Conservation (phyloP, 2,329 filamentous ascomycete genomes). For the Penicillium capsulatum region DNA sequence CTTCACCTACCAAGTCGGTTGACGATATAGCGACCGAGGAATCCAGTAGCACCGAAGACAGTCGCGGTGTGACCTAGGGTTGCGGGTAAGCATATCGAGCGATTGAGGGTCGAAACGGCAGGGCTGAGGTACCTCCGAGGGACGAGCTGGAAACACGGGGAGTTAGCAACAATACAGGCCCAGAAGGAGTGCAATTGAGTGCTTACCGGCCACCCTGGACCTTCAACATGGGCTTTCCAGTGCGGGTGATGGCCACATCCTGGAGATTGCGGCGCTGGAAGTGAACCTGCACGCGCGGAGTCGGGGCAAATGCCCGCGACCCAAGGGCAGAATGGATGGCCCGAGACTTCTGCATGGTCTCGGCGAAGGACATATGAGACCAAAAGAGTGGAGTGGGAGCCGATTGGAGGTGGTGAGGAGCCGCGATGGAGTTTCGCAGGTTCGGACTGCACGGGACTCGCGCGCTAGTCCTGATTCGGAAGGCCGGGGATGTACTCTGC, state of each 20-base stretch:
- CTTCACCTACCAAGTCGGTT: slow-evolving; percentile 71
- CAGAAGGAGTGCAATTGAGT: slow-evolving; percentile 12
- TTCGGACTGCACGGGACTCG: slow-evolving; percentile 28
- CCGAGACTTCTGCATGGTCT: slow-evolving; percentile 46
- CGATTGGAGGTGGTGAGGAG: slow-evolving; percentile 22
- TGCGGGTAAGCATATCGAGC: slow-evolving; percentile 25
- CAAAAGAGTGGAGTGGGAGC: slow-evolving; percentile 23
- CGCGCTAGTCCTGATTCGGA: slow-evolving; percentile 32
- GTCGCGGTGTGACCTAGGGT: slow-evolving; percentile 83
- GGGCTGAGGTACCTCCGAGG: slow-evolving; percentile 65
- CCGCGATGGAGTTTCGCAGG: slow-evolving; percentile 29
- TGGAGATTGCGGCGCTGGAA: slow-evolving; percentile 54
- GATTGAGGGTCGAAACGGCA: slow-evolving; percentile 16
- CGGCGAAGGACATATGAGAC: slow-evolving; percentile 27
- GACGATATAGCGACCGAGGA: slow-evolving; percentile 94
- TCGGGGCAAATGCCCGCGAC: slow-evolving; percentile 36
- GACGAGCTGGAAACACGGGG: slow-evolving; percentile 59
- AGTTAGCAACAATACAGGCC: slow-evolving; percentile 19
- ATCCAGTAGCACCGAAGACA: slow-evolving; percentile 95
- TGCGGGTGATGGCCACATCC: slow-evolving; percentile 90
- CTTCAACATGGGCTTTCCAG: slow-evolving; percentile 90
- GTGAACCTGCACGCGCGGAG: slow-evolving; percentile 38
- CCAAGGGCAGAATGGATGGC: slow-evolving; percentile 41
- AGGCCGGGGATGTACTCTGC: slow-evolving; percentile 2
- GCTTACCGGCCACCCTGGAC: slow-evolving; percentile 82